These are phyloP conservation scores for Podospora appendiculata DNA, from an alignment of 495 filamentous ascomycete genomes.

Conservation along the genomic window DNA sequence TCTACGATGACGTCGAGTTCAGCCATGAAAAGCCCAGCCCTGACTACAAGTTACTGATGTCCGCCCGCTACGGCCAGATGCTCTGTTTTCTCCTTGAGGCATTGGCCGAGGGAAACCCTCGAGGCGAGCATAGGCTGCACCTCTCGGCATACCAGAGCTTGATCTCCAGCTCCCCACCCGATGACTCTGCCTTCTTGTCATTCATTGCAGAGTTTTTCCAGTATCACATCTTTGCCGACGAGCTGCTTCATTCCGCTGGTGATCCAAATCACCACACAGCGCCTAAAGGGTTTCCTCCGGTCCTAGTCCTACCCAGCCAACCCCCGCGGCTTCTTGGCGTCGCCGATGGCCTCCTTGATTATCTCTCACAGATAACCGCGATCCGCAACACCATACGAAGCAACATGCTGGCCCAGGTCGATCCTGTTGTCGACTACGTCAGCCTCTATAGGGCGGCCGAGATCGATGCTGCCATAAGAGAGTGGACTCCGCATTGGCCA, in stretches of 20 bases:
- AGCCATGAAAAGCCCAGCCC: constrained; percentile 18
- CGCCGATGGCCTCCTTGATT: constrained; percentile 75
- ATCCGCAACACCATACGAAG: constrained; percentile 69
- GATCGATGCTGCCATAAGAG: constrained; percentile 68
- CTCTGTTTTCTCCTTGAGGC: constrained; percentile 76
- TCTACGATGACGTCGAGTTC: constrained; percentile 39
- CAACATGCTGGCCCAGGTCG: constrained; percentile 52
- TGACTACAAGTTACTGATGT: constrained; percentile 41
- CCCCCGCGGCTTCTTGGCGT: constrained; percentile 76
- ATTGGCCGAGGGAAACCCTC: constrained; percentile 67
- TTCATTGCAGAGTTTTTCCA: constrained; percentile 93
- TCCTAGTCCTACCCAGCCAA: constrained; percentile 64
- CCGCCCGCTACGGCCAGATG: constrained; percentile 66
- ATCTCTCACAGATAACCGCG: constrained; percentile 71
- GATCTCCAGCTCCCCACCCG: constrained; percentile 50
- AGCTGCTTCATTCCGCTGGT: constrained; percentile 59
- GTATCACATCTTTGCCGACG: constrained; percentile 79
- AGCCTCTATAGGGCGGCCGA: constrained; percentile 66
- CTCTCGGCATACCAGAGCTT: constrained; percentile 69
- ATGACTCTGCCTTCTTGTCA: constrained; percentile 58
- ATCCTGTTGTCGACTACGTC: constrained; percentile 49
- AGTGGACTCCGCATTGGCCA: constrained; percentile 67
- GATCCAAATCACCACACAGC: constrained; percentile 7
- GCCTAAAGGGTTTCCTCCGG: constrained; percentile 45
- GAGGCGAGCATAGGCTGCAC: constrained; percentile 74